Percentiles rank a stretch among this genome's conserved stretches.
These are phyloP conservation scores for Claviceps sp. DNA, from an alignment of 2,329 filamentous ascomycete genomes.

Conservation along the genomic window DNA sequence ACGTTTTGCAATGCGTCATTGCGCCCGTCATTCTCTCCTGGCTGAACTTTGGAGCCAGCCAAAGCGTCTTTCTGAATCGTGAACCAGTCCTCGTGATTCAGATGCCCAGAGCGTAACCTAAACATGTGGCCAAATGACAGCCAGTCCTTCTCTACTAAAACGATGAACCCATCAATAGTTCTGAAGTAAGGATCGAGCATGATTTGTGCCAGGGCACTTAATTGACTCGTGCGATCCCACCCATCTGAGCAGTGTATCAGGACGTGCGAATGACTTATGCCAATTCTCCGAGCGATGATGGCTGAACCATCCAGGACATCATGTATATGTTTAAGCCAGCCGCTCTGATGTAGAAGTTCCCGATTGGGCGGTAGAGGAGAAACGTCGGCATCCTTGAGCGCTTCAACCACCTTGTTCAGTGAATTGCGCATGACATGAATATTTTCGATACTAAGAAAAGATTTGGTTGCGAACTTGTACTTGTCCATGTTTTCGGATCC, in stretches of 20 bases:
- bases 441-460: constrained; percentile 91
- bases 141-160: constrained; percentile 95
- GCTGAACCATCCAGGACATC: constrained; percentile 73
- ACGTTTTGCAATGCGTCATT: constrained; percentile 76
- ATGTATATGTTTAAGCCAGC: constrained; percentile 82
- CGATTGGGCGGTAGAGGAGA: constrained; percentile 69
- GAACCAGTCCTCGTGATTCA: constrained; percentile 93
- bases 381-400: constrained; percentile 84
- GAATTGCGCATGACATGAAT: constrained; percentile 97
- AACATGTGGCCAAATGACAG: constrained; percentile 98
- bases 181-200: constrained; percentile 93
- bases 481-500: constrained; percentile 98
- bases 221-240: constrained; percentile 93
- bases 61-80: constrained; percentile 67
- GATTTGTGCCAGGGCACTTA: constrained; percentile 81
- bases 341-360: constrained; percentile 69
- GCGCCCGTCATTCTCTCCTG: constrained; percentile 46
- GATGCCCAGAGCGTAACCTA: constrained; percentile 72
- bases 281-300: constrained; percentile 76
- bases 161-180: constrained; percentile 87
- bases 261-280: constrained; percentile 85
- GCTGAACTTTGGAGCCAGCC: constrained; percentile 49
- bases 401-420: constrained; percentile 73
- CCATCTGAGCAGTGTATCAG: constrained; percentile 97
- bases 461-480: constrained; percentile 83